Evolutionary conservation across 1,139 yeast species (phyloP).

Genomic region (Meyerozyma elateridarum): DNA sequence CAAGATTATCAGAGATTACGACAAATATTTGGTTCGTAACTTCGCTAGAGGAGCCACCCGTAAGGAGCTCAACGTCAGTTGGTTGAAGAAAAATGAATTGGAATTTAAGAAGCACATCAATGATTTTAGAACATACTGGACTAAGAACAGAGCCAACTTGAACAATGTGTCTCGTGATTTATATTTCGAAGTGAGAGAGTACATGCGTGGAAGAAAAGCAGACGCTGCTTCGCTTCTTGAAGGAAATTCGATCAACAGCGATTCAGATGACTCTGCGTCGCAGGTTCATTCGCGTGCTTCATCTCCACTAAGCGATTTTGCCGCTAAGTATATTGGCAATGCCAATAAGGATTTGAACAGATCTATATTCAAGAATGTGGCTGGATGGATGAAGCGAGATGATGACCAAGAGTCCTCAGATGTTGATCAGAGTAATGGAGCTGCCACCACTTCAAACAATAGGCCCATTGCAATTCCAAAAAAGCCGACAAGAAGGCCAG

Average conservation of each 20-base stretch:
- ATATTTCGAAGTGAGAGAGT: constrained; percentile 77
- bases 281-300: constrained; percentile 17
- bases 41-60: constrained; percentile 97
- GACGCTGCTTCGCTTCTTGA: constrained; percentile 31
- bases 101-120: constrained; percentile 86
- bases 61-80: constrained; percentile 90
- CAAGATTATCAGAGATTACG: constrained; percentile 90
- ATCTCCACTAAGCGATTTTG: constrained; percentile 59
- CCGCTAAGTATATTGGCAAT: constrained; percentile 55
- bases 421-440: no score
- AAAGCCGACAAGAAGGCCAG: constrained; percentile 1
- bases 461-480: neutral
- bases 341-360: constrained; percentile 43
- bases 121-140: constrained; percentile 82
- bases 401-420: constrained; percentile 11
- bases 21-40: constrained; percentile 92
- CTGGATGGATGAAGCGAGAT: constrained; percentile 58
- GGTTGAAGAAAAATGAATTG: constrained; percentile 94
- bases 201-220: constrained; percentile 52
- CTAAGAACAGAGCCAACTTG: constrained; percentile 63
- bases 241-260: constrained; percentile 17
- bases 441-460: no score
- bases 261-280: constrained; percentile 26
- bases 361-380: constrained; percentile 57
- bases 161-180: constrained; percentile 77